A percentile compares a stretch with the other conserved stretches of the same genome.
These are phyloP conservation scores for Populus hybrid DNA, from an alignment of 441 rosid genomes.

Conservation along the genomic window DNA sequence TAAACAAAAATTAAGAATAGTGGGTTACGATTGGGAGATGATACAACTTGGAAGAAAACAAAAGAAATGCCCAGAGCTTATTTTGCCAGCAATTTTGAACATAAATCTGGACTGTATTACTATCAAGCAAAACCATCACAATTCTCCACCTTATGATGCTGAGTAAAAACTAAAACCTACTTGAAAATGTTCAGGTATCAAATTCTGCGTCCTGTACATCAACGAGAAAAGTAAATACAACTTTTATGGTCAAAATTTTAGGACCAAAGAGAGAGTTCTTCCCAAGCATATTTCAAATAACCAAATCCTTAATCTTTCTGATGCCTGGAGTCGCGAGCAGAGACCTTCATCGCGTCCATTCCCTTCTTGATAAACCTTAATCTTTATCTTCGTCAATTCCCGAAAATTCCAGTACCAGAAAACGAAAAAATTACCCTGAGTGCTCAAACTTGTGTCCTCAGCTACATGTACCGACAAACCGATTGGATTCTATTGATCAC, in stretches of 20 bases:
- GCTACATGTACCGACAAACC: constrained; percentile 15
- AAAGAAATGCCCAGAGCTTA: not conserved
- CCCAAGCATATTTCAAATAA: not conserved
- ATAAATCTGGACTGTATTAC: not conserved
- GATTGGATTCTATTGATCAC: not conserved
- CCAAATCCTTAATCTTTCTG: not conserved
- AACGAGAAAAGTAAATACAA: not conserved
- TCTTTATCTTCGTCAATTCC: too few relatives aligned
- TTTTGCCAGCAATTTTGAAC: not conserved
- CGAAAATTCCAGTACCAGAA: too few relatives aligned
- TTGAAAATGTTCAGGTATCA: not conserved
- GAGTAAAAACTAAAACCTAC: not conserved
- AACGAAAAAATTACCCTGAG: not conserved
- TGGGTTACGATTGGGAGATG: not conserved
- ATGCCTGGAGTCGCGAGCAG: not conserved
- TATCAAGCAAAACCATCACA: not conserved
- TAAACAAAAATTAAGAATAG: too few relatives aligned
- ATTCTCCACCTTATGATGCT: not conserved
- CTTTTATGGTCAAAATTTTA: not conserved
- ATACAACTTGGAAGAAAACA: not conserved
- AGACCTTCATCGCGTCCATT: not conserved
- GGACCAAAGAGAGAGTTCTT: not conserved
- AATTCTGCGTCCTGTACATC: not conserved
- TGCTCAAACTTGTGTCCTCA: not conserved
- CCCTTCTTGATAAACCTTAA: not conserved